A percentile compares a stretch with the other conserved stretches of the same genome.
Conservation (phyloP, 1,139 yeast genomes). For the Sugiyamaella neomexicana region DNA sequence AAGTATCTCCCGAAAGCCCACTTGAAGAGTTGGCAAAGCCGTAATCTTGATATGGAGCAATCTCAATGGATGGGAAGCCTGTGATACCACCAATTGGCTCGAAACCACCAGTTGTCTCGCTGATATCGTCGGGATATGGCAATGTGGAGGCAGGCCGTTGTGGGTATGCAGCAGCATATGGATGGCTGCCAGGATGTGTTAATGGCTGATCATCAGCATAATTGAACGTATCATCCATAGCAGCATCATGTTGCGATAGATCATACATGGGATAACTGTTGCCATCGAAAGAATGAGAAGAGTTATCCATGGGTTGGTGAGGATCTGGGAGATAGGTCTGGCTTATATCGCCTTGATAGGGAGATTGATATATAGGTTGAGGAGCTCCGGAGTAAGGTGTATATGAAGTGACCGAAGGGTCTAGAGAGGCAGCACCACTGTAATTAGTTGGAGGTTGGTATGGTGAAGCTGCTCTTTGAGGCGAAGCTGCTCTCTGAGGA, state of each 20-base stretch:
- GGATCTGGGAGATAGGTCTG: constrained; percentile 8
- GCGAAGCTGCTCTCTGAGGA: constrained; percentile 16
- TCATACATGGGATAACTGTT: constrained; percentile 31
- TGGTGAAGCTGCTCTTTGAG: constrained; percentile 16
- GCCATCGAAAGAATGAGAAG: not conserved
- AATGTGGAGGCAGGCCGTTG: constrained; percentile 8
- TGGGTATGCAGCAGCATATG: not conserved
- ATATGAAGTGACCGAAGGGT: constrained; percentile 22
- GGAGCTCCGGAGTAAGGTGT: constrained; percentile 21
- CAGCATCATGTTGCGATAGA: constrained; percentile 25
- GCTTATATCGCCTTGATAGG: constrained; percentile 9
- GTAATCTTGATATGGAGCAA: constrained; percentile 15
- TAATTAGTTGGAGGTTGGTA: constrained; percentile 5
- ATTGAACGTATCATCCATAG: constrained; percentile 26
- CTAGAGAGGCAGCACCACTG: constrained; percentile 17
- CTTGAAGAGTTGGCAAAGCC: constrained; percentile 11
- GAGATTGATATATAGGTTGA: constrained; percentile 7
- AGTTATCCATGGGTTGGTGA: not conserved
- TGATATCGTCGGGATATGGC: constrained; percentile 32
- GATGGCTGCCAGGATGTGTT: constrained; percentile 17
- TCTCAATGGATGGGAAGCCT: constrained; percentile 28
- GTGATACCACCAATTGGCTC: constrained; percentile 36
- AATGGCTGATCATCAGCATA: constrained; percentile 30
- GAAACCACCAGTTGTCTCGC: constrained; percentile 21
- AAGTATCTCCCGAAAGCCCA: constrained; percentile 9